Base-by-base conservation (phyloP, 129 eudicot genomes). In the Dittrichia graveolens region DNA sequence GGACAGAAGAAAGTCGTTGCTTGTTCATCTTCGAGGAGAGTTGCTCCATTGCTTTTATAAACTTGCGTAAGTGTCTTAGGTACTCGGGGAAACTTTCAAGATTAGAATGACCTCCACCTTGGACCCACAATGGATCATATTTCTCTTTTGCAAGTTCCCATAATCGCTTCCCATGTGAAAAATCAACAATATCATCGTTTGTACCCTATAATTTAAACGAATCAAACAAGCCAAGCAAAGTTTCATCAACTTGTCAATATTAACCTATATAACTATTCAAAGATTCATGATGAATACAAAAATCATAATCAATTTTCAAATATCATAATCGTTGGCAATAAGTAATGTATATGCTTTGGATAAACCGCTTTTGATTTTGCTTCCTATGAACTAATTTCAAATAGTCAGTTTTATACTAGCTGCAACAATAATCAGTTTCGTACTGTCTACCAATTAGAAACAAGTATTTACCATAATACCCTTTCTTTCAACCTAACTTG, bases 31-130 rank as follows among this genome's bases (percentile, higher is more conserved):
- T 87, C 35, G 84, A 70, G 13, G 98, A 83, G n/a, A 75, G 87
- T 67, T 89, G 89, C 79, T 93, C 98, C 98, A 93, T 93, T 46
- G 95, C 86, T 47, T 74, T 87, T 62, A 91, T 74, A 61, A 90
- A 90, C 68, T 84, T 90, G 61, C 96, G 85, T 70, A 94, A 64
- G 72, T 94, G 97, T 80, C 74, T 86, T 56, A 94, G 88, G 79
- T 94, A 94, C 78, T 90, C 98, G 0, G 96, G 98, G 39, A 80
- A 94, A 16, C 91, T 90, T 80, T 94, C 98, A 24, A 94, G 91
- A 73, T 94, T 94, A 69, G 97, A 94, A 68, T 94, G 98, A 5
- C 97, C 97, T 63, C 97, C 98, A 8, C 97, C 98, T 76, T 94
- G 69, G 50, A 94, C 96, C 98, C 98, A 94, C 67, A 94, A 77